Conservation (phyloP, 495 filamentous ascomycete species). For the Aspergillus incahuasiensis region DNA sequence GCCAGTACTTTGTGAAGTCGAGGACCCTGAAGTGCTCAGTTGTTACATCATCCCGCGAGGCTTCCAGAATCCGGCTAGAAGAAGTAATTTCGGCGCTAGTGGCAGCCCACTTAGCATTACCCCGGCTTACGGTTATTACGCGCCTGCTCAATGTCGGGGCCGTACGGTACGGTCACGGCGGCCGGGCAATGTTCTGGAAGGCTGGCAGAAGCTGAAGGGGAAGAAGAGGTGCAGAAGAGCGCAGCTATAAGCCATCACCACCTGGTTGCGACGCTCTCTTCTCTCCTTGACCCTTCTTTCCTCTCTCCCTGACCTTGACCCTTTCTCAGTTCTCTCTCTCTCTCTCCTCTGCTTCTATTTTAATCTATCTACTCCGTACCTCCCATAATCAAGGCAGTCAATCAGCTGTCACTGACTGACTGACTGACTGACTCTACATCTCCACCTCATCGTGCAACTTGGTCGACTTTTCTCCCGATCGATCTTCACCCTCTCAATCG, state of each 20-base stretch:
- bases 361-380: too few species aligned
- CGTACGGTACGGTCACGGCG: background rate
- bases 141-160: background rate
- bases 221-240: background rate
- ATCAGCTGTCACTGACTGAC: too few species aligned
- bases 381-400: too few species aligned
- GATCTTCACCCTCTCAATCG: slow-evolving; percentile 14
- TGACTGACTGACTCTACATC: background rate
- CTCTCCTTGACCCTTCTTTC: slow-evolving; percentile 2
- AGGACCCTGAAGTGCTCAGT: too few species aligned
- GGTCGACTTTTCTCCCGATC: slow-evolving; percentile 5
- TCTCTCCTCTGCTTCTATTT: background rate
- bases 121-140: background rate
- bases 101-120: background rate
- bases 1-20: too few species aligned
- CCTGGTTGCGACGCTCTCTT: too few species aligned
- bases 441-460: slow-evolving; percentile 9
- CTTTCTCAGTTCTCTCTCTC: background rate
- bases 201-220: slow-evolving; percentile 15
- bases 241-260: background rate
- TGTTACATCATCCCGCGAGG: background rate
- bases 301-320: background rate
- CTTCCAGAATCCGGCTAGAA: slow-evolving; percentile 7
- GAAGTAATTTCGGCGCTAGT: background rate
- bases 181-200: slow-evolving; percentile 20